These are phyloP conservation scores for Clarireedia homoeocarpa DNA, from an alignment of 2,329 filamentous ascomycete genomes.

Conservation along the genomic window DNA sequence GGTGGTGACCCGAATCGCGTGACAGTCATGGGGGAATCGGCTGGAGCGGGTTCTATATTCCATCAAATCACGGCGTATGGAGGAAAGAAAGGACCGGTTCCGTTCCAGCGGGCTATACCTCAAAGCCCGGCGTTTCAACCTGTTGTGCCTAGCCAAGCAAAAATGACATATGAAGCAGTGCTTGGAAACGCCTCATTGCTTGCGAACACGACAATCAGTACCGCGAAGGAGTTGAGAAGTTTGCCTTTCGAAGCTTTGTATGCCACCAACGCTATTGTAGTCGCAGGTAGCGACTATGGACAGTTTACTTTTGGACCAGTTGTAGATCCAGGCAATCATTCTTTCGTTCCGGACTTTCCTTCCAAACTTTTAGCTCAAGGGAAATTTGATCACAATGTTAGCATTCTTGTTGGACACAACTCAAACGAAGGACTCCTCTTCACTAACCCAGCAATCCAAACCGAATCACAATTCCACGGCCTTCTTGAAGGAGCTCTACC, in stretches of 20 bases:
- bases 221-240: not conserved
- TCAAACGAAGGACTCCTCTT: conserved; percentile 31
- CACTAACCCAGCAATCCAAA: conserved; percentile 24
- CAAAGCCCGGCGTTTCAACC: conserved; percentile 23
- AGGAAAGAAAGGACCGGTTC: conserved; percentile 29
- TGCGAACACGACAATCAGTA: not conserved
- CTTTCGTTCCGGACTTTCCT: conserved; percentile 39
- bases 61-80: conserved; percentile 48
- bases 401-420: conserved; percentile 39
- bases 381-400: conserved; percentile 36
- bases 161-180: not conserved
- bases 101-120: conserved; percentile 35
- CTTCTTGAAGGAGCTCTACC: not conserved
- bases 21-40: conserved; percentile 43
- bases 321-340: conserved; percentile 37
- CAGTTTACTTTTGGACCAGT: conserved; percentile 30
- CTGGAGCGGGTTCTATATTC: conserved; percentile 44
- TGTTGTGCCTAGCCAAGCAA: not conserved
- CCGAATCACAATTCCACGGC: conserved; percentile 3
- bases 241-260: not conserved
- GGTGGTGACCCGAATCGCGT: conserved; percentile 43
- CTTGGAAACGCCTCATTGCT: not conserved
- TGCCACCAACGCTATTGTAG: not conserved
- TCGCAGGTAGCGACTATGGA: conserved; percentile 27
- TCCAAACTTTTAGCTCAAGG: conserved; percentile 36